Conservation (phyloP, 2,329 filamentous ascomycete species). For the Dactylellina drechsleri region DNA sequence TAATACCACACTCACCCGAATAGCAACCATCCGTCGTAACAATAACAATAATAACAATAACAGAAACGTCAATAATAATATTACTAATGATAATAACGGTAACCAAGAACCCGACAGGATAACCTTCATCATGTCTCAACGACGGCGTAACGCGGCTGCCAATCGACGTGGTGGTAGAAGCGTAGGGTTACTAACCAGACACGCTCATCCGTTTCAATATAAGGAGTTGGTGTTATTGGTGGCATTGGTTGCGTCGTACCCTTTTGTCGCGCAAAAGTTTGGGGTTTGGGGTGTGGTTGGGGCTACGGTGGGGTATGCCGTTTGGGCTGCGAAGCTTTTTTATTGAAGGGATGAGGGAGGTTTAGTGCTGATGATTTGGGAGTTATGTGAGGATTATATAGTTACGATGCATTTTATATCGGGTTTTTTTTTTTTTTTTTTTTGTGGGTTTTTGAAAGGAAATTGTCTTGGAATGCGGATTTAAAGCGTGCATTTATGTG, state of each 20-base stretch:
- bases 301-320: conserved; percentile 15
- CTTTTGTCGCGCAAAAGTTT: conserved; percentile 22
- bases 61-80: background rate
- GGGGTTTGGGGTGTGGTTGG: conserved; percentile 19
- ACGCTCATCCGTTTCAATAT: background rate
- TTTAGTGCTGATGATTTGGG: too few relatives aligned
- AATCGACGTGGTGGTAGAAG: background rate
- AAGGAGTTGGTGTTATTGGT: background rate
- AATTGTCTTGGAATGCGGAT: too few relatives aligned
- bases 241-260: conserved; percentile 18
- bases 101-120: background rate
- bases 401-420: too few relatives aligned
- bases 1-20: conserved; percentile 10
- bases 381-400: too few relatives aligned
- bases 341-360: too few relatives aligned
- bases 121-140: background rate
- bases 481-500: too few relatives aligned
- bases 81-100: background rate
- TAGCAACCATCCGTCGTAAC: background rate
- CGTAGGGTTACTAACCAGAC: background rate
- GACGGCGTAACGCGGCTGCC: background rate
- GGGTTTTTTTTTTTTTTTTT: too few relatives aligned
- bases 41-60: background rate
- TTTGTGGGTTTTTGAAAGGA: too few relatives aligned
- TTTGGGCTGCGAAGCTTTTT: conserved; percentile 16